Conservation (phyloP, 1,139 yeast species). For the Torulaspora globosa region DNA sequence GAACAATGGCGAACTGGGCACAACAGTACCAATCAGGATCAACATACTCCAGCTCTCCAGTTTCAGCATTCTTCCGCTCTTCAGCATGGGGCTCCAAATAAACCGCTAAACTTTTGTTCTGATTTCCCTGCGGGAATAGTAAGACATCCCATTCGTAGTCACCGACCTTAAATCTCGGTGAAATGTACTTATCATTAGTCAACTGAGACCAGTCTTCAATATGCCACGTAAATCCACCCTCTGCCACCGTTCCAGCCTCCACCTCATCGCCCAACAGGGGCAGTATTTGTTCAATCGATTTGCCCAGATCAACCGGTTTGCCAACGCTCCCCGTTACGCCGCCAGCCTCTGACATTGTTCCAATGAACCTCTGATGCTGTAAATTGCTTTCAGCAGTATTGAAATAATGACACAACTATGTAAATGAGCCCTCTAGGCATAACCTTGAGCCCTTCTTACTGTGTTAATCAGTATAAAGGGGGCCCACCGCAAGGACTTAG, state of each 20-base stretch:
- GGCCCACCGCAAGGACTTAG: constrained; percentile 2
- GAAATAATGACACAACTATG: not conserved
- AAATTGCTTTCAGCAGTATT: too few species aligned
- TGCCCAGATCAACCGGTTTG: constrained; percentile 27
- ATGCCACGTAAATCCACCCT: constrained; percentile 61
- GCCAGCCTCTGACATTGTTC: constrained; percentile 12
- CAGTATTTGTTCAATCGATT: constrained; percentile 32
- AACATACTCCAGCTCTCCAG: constrained; percentile 38
- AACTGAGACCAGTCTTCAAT: constrained; percentile 61
- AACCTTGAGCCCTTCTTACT: not conserved
- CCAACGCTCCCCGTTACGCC: constrained; percentile 20
- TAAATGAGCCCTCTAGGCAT: too few species aligned
- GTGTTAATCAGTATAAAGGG: constrained; percentile 5
- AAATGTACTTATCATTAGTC: constrained; percentile 43
- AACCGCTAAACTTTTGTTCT: constrained; percentile 50
- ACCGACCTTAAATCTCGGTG: constrained; percentile 60
- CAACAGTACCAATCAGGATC: constrained; percentile 73
- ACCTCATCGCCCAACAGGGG: constrained; percentile 38
- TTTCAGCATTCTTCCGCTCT: constrained; percentile 26
- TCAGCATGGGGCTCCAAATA: constrained; percentile 51
- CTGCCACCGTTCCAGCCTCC: constrained; percentile 36
- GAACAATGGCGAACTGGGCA: constrained; percentile 82
- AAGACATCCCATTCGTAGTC: constrained; percentile 70
- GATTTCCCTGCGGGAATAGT: constrained; percentile 73
- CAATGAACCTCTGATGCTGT: not conserved